Evolutionary conservation across 306 rosid genomes (phyloP).

Genomic region (Elaeagnus macrophylla): DNA sequence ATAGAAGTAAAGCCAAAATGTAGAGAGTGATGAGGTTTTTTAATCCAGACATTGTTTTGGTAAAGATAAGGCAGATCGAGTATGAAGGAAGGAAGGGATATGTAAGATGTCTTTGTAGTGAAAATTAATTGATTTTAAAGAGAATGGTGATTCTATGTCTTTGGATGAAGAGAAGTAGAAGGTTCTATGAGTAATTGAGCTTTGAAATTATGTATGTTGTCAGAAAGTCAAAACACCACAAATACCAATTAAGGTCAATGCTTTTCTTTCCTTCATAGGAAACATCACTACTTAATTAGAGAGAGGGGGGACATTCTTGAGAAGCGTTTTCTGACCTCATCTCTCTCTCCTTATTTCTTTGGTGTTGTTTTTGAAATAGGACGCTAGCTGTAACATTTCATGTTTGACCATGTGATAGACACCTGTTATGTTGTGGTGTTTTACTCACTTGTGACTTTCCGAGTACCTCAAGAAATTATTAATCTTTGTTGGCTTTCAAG

Average conservation of each 20-base stretch:
- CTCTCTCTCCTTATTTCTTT: neutral
- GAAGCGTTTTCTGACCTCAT: constrained; percentile 6
- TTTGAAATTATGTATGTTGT: constrained; percentile 12
- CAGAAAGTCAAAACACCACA: neutral
- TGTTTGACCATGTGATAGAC: constrained; percentile 23
- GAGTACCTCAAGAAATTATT: too few species aligned
- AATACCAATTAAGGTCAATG: constrained; percentile 24
- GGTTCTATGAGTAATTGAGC: constrained; percentile 25
- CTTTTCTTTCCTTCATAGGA: constrained; percentile 21
- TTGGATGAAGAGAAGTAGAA: neutral
- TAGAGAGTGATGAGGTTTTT: constrained; percentile 20
- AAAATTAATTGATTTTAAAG: too few species aligned
- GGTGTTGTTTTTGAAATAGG: neutral
- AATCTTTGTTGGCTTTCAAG: too few species aligned
- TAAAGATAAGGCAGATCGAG: neutral
- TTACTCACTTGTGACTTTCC: constrained; percentile 13
- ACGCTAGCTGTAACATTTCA: constrained; percentile 6
- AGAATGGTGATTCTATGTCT: too few species aligned
- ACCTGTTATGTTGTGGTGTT: constrained; percentile 10
- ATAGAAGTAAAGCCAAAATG: constrained; percentile 24
- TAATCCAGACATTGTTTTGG: constrained; percentile 22
- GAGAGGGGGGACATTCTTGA: constrained; percentile 25
- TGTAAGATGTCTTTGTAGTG: too few species aligned
- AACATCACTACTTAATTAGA: constrained; percentile 19
- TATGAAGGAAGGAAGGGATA: neutral